phyloP scores from a whole-genome alignment of 2,329 filamentous ascomycete genomes.

The Tolypocladium guangdongense region DNA sequence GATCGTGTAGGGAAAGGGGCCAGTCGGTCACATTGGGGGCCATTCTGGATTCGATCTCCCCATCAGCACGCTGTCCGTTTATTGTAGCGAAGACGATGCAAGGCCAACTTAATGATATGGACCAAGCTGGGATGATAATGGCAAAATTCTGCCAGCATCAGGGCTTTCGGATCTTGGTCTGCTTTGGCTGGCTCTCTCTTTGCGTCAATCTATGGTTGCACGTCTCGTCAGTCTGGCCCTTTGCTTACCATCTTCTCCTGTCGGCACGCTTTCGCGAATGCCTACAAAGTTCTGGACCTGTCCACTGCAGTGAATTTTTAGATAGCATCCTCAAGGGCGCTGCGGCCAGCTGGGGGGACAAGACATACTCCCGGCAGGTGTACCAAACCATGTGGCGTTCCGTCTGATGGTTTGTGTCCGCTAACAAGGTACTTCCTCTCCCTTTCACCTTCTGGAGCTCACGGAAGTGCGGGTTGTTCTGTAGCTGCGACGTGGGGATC shows the following conservation, averaged over 20 bases:
- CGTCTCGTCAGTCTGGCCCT: background rate
- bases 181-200: background rate
- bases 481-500: background rate
- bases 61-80: too few relatives aligned
- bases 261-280: background rate
- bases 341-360: too few relatives aligned
- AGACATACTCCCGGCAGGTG: conserved; percentile 2
- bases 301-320: background rate
- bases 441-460: conserved; percentile 1
- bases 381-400: conserved; percentile 5
- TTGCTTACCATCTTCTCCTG: too few relatives aligned
- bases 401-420: conserved; percentile 1
- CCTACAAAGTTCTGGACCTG: conserved; percentile 4
- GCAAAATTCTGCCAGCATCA: conserved; percentile 3
- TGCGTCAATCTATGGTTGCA: background rate
- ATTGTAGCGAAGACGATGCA: too few relatives aligned
- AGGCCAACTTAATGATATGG: background rate
- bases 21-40: background rate
- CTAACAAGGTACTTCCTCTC: background rate
- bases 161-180: background rate
- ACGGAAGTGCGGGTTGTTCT: background rate
- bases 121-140: conserved; percentile 1
- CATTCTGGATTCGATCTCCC: background rate
- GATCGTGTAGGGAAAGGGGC: conserved; percentile 3
- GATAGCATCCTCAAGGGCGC: background rate